Evolutionary conservation across 78 protist genomes (phyloP).

Genomic region (Cavenderia fasciculata): DNA sequence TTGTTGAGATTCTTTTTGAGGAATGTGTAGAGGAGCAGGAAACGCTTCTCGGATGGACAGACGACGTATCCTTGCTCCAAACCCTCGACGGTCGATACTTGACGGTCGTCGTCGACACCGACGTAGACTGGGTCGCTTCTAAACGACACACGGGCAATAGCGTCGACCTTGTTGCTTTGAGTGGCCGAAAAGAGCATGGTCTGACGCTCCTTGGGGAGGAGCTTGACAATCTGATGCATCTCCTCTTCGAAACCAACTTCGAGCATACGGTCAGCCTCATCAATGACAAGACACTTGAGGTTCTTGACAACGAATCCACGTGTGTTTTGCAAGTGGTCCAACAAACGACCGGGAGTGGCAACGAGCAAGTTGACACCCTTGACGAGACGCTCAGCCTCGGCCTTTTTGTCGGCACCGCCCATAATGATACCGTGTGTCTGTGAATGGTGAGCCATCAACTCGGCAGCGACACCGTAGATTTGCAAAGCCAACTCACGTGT

Average conservation of each 20-base stretch:
- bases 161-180: conserved; percentile 95
- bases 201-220: conserved; percentile 96
- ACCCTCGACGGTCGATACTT: conserved; percentile 85
- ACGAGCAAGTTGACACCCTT: conserved; percentile 97
- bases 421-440: conserved; percentile 96
- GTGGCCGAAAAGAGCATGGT: conserved; percentile 99
- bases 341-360: conserved; percentile 99
- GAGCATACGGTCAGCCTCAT: conserved; percentile 99
- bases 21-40: conserved; percentile 97
- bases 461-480: conserved; percentile 88
- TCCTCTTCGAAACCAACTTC: conserved; percentile 97
- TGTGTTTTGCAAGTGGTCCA: conserved; percentile 97
- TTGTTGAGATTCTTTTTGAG: conserved; percentile 93
- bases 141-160: conserved; percentile 93
- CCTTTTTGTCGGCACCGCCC: conserved; percentile 94
- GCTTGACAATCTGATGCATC: conserved; percentile 92
- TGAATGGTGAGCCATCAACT: conserved; percentile 85
- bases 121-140: conserved; percentile 86
- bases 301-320: conserved; percentile 90
- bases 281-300: conserved; percentile 94
- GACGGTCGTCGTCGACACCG: conserved; percentile 87
- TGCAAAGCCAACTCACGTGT: conserved; percentile 97
- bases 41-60: conserved; percentile 91
- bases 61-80: conserved; percentile 98
- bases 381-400: conserved; percentile 92